phyloP scores from a whole-genome alignment of 2,329 filamentous ascomycete species.

The Balansia obtecta region DNA sequence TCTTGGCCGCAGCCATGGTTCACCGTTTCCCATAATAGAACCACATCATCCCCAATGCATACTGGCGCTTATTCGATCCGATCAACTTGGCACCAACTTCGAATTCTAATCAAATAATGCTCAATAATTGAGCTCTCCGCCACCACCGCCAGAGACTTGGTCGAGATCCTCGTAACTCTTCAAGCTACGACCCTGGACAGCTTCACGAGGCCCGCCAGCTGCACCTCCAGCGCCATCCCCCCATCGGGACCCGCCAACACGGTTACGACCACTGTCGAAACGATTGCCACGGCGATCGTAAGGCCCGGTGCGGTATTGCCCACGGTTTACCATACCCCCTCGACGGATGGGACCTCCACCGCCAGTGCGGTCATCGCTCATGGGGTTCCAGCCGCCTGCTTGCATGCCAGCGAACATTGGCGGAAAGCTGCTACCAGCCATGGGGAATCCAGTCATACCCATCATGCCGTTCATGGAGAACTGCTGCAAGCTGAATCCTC shows the following conservation, averaged over 20 bases:
- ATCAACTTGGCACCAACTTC: conserved; percentile 12
- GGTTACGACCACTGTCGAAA: conserved; percentile 39
- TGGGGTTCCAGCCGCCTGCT: conserved; percentile 36
- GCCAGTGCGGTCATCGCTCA: conserved; percentile 44
- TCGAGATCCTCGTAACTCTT: conserved; percentile 98
- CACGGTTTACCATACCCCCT: conserved; percentile 40
- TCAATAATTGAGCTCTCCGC: conserved; percentile 82
- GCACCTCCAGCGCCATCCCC: conserved; percentile 66
- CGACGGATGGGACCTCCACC: conserved; percentile 54
- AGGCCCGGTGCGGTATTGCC: conserved; percentile 54
- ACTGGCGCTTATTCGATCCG: too few relatives aligned
- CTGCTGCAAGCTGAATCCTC: conserved; percentile 78
- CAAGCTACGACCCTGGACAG: conserved; percentile 80
- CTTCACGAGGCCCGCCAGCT: conserved; percentile 75
- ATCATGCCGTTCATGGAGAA: conserved; percentile 50
- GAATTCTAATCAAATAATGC: neutral
- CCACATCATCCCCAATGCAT: neutral
- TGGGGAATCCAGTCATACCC: conserved; percentile 47
- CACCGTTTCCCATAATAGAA: neutral
- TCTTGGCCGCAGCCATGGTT: neutral
- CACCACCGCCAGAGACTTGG: conserved; percentile 61
- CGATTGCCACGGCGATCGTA: conserved; percentile 56
- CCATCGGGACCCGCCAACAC: conserved; percentile 46
- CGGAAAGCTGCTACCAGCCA: conserved; percentile 33
- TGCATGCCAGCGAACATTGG: conserved; percentile 43